Base-by-base conservation (phyloP, 495 filamentous ascomycete genomes). In the Aspergillus funiculosus region DNA sequence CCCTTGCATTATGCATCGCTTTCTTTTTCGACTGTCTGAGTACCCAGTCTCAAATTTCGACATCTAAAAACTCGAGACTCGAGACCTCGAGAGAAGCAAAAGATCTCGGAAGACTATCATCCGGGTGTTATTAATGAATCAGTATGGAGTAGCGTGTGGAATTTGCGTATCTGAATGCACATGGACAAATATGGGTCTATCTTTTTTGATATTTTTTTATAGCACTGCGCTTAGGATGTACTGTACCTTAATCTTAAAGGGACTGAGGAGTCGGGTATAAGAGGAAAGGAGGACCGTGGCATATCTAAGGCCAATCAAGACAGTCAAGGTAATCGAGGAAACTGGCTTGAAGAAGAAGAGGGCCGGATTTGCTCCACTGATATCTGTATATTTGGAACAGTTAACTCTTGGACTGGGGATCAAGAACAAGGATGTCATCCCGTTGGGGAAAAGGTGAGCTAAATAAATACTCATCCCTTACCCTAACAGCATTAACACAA, bases 41-140 rank as follows among this genome's bases (percentile, higher is more conserved):
- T n/a, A n/a, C n/a, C n/a, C n/a, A n/a, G n/a, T n/a, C n/a, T n/a
- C n/a, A n/a, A n/a, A n/a, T n/a, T n/a, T n/a, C n/a, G n/a, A n/a
- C n/a, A n/a, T n/a, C n/a, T n/a, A n/a, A n/a, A n/a, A n/a, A n/a
- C n/a, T n/a, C n/a, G n/a, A n/a, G n/a, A n/a, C n/a, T n/a, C n/a
- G 26, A 9, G 18, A 25, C 13, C 14, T 18, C 35, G 19, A 36
- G 28, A 36, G 22, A 19, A 30, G 14, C 21, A 47, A 27, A 22
- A 15, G 5, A n/a, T n/a, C n/a, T 27, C 48, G 50, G 53, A 38
- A 56, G 50, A 47, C 40, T 50, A 59, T 53, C 56, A 43, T 50
- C 56, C 56, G 49, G 30, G 28, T 42, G 26, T 44, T 44, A 15
- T n/a, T n/a, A n/a, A n/a, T n/a, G n/a, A n/a, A n/a, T n/a, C n/a